Base-by-base conservation (phyloP, 192 early-diverging fungal genomes). In the Linnemannia hyalina region DNA sequence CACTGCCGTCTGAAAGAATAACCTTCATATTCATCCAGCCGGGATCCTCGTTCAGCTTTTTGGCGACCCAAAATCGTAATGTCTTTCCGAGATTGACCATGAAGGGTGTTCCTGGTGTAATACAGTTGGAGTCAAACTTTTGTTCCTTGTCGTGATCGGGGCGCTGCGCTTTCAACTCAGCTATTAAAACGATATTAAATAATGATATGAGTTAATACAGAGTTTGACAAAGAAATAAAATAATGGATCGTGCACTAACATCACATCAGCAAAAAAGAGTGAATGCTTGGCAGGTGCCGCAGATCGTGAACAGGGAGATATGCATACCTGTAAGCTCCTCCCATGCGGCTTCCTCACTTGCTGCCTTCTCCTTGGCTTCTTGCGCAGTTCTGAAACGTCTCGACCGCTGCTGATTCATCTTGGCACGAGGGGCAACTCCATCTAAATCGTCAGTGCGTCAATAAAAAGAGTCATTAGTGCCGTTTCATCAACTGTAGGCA, bases 391-490 rank as follows among this genome's bases (percentile, higher is more conserved):
- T 94, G 93, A 99, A 99, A 69, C 99, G 95, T 80, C 99, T 95
- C 42, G 98, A 96, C 32, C 99, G 95, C 82, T 99, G 99, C 87
- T 99, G 99, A 88, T 99, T 99, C 98, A 99, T 99, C 79, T 99
- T 99, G 29, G 99, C 99, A 32, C 99, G 93, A 57, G 99, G 99
- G 2, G 99, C 99, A n/a, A 99, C 99, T 32, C 99, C 98, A 79
- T 96, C 95, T 93, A 80, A 70, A n/a, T 68, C 54, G 60, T 71
- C 76, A 68, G 55, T 46, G 80, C 41, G 22, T 63, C 20, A 10
- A 60, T 65, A 32, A 65, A 52, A 32, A 9, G 60, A 10, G 4
- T 65, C 9, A 29, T 65, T 42, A 42, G 38, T 41, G 6, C 22
- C 15, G 11, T 18, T 70, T 3, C 7, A 18, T 65, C 8, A 63